Evolutionary conservation across 1,284 basidiomycete species (phyloP).

Genomic region (Ceratobasidium sp.): DNA sequence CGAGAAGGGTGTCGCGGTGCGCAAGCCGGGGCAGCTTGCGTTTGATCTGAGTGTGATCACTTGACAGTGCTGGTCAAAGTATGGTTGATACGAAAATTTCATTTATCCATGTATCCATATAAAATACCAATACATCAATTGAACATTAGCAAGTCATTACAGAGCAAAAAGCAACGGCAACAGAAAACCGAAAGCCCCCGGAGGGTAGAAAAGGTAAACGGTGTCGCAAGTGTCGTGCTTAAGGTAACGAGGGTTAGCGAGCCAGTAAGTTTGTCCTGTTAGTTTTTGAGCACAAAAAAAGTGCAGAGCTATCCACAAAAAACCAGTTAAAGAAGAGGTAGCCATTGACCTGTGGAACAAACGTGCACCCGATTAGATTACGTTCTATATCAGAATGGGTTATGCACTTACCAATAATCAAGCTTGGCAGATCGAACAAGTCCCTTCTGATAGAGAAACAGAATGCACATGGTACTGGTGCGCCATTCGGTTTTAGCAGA

Average conservation of each 20-base stretch:
- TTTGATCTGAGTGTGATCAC: conserved; percentile 39
- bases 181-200: not conserved
- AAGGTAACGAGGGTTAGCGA: no score
- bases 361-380: not conserved
- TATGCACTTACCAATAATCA: conserved; percentile 77
- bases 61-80: not conserved
- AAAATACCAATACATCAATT: conserved; percentile 29
- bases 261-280: not conserved
- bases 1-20: conserved; percentile 83
- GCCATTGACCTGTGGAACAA: conserved; percentile 69
- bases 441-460: conserved; percentile 93
- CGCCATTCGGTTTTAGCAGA: conserved; percentile 81
- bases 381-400: conserved; percentile 28
- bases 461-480: conserved; percentile 85
- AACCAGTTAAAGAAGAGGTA: conserved; percentile 62
- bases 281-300: not conserved
- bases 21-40: conserved; percentile 48
- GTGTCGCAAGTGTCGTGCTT: not conserved
- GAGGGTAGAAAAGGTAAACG: not conserved
- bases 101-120: conserved; percentile 17
- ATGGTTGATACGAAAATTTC: not conserved
- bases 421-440: conserved; percentile 84
- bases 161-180: not conserved
- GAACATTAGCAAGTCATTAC: not conserved
- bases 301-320: not conserved